phyloP scores from a whole-genome alignment of 2,329 filamentous ascomycete genomes.

The Aureobasidium sp. region DNA sequence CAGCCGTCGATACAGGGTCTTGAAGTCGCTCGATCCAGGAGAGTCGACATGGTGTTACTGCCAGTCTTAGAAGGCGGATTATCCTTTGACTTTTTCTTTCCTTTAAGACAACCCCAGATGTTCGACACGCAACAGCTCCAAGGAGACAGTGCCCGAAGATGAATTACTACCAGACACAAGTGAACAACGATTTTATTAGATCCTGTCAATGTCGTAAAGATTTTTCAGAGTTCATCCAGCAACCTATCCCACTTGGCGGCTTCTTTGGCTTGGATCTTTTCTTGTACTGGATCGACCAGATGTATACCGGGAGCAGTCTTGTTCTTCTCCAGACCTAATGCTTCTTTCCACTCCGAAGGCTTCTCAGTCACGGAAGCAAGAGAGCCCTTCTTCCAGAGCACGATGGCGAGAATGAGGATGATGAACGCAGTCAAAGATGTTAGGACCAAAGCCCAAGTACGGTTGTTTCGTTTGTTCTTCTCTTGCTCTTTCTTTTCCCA shows the following conservation, averaged over 20 bases:
- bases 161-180: no score
- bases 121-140: no score
- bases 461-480: conserved; percentile 63
- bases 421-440: conserved; percentile 1
- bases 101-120: no score
- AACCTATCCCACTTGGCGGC: conserved; percentile 22
- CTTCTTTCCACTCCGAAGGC: conserved; percentile 19
- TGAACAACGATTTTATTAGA: no score
- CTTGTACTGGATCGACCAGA: conserved; percentile 3
- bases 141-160: no score
- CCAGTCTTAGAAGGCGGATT: no score
- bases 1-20: no score
- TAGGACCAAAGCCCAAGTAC: conserved; percentile 14
- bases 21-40: no score
- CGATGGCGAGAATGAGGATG: conserved; percentile 13
- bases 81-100: no score
- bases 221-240: conserved; percentile 23
- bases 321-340: conserved; percentile 6
- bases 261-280: conserved; percentile 19
- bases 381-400: conserved; percentile 17
- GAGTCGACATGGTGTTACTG: no score
- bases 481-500: conserved; percentile 76
- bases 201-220: no score
- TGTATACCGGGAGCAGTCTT: conserved; percentile 22
- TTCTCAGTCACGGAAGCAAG: conserved; percentile 14